Evolutionary conservation across 169 alveolate genomes (phyloP), one percentile per base, ranked within the genome.

Genomic region (Eimeria sp.): DNA sequence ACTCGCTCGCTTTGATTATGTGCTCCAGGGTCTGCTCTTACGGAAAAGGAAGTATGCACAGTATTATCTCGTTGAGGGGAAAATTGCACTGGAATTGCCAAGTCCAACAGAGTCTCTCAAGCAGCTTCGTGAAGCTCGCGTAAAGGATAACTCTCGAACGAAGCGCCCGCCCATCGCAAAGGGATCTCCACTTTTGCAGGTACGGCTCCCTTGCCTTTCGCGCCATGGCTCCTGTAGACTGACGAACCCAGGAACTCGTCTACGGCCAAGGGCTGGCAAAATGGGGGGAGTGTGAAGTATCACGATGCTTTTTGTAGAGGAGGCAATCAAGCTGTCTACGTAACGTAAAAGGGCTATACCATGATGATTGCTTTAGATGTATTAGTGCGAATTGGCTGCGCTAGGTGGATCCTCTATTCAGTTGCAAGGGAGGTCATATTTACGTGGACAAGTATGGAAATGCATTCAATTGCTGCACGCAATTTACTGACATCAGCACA

Each of bases 341-440:
- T 9, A 72, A 16, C 4, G 13, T 14, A 14, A 14, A 72, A 72
- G 13, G 51, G 82, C 82, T 25, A 54, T 14, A 7, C 61, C 61
- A 4, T 14, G 7, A 3, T 78, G 67, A n/a, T 1, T 47, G 67
- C 67, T 34, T 34, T 34, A 34, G 0, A 34, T 34, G 40, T 34
- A 34, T 34, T 34, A 34, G 20, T 78, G 65, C 49, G 88, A 11
- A 83, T 40, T 76, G 91, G 75, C 13, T 20, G 75, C 40, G 34
- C 25, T 70, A 95, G 97, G 95, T 95, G 78, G 97, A 95, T 73
- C 94, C 97, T 4, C 83, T 89, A 34, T 95, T 95, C 82, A 87
- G 90, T 27, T 25, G 22, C 54, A 95, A 95, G 47, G 93, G 93
- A 7, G 95, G 95, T 16, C 73, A 57, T 22, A 95, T 95, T 27